Percentiles rank a stretch among this genome's conserved stretches.
Evolutionary conservation across 441 rosid species (phyloP).

Genomic region (Populus hybrid): DNA sequence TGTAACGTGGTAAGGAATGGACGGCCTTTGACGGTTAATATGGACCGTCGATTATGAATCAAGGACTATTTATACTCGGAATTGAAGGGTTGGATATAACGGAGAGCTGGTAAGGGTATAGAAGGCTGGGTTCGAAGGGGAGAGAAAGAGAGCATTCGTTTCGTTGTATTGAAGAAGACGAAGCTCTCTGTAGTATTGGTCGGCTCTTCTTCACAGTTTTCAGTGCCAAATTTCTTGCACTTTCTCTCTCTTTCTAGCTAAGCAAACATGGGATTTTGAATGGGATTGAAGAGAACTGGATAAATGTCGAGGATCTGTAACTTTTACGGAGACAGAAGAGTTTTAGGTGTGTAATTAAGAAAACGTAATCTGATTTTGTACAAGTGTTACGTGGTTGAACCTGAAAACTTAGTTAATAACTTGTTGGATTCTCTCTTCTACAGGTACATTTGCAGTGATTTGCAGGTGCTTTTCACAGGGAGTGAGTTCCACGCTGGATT

Average conservation of each 20-base stretch:
- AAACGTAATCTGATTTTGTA: neutral
- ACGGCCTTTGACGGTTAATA: slow-evolving; percentile 28
- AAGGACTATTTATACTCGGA: slow-evolving; percentile 18
- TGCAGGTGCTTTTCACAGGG: slow-evolving; percentile 2
- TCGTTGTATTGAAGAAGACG: slow-evolving; percentile 25
- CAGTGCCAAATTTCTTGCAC: slow-evolving; percentile 30
- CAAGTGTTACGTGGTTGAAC: neutral
- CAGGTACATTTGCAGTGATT: slow-evolving; percentile 20
- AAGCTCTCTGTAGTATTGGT: slow-evolving; percentile 18
- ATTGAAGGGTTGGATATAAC: slow-evolving; percentile 18
- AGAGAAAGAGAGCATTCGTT: slow-evolving; percentile 18
- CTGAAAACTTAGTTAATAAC: neutral
- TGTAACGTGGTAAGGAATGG: slow-evolving; percentile 17
- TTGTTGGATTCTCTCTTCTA: neutral
- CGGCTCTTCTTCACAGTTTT: slow-evolving; percentile 12
- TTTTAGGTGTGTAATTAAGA: slow-evolving; percentile 28
- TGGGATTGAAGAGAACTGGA: slow-evolving; percentile 17
- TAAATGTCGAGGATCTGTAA: slow-evolving; percentile 34
- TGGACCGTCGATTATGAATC: slow-evolving; percentile 28
- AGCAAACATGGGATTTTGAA: slow-evolving; percentile 25
- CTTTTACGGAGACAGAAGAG: slow-evolving; percentile 2
- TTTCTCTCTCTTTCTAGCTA: slow-evolving; percentile 31
- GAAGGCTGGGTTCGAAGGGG: slow-evolving; percentile 21
- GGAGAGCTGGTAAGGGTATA: slow-evolving; percentile 27
- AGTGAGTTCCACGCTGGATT: slow-evolving; percentile 8